Base-by-base conservation (phyloP, 768 basidiomycete genomes). In the Mycena venus region DNA sequence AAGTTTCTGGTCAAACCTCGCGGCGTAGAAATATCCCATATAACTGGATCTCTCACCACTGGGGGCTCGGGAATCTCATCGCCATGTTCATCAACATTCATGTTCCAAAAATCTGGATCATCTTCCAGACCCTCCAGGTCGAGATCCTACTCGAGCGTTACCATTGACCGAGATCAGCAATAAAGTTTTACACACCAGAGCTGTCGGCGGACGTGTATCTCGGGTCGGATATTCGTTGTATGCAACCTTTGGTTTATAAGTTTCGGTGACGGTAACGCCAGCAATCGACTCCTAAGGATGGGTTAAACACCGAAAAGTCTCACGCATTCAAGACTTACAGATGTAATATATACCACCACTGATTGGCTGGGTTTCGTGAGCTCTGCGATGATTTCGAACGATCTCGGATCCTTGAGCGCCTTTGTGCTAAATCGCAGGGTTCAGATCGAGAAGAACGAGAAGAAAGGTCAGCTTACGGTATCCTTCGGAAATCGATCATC, bases 401-500 rank as follows among this genome's bases (percentile, higher is more conserved):
- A 86, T 78, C 91, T 94, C 3, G 83, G 80, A 21, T 89, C 88
- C 71, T 83, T 88, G 65, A 97, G 86, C 7, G 87, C 88, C 76
- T 92, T 94, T 2, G 94, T 96, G 14, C 95, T 97, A 78, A 55
- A 17, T 53, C 40, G 51, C 38, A 21, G 11, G 40, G 55, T 21
- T 63, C 11, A 76, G 62, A 19, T 40, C 19, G 14, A 36, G 23
- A 21, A 29, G 9, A 12, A 56, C n/a, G 58, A 56, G 21, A 19
- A 4, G 62, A 11, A 53, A 31, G 66, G 38, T n/a, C 21, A 15
- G 81, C 86, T 75, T 77, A 96, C 96, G 89, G 86, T 53, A 94
- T 94, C 25, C 94, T 90, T 34, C 96, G 91, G 80, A 94, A 96
- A 79, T 96, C 95, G 68, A 98, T 82, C 63, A 93, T 91, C 27